Percentiles rank a stretch among this genome's conserved stretches.
These are phyloP conservation scores for Arbutus unedo DNA, from an alignment of 148 eudicot species.

Conservation along the genomic window DNA sequence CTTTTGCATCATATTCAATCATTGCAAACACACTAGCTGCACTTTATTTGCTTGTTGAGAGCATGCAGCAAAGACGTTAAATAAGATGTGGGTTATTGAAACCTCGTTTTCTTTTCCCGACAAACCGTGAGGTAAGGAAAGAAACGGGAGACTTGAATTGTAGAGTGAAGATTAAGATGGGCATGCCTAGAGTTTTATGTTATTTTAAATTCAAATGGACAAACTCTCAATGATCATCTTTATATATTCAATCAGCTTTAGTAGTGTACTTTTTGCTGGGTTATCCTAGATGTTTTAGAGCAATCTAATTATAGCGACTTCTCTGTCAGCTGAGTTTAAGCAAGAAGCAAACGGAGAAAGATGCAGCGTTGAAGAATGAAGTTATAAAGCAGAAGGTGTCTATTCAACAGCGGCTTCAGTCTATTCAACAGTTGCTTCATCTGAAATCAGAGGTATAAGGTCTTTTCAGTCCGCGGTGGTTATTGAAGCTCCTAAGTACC, in stretches of 20 bases:
- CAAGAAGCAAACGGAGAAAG: conserved; percentile 57
- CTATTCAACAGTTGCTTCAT: conserved; percentile 47
- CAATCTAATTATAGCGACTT: conserved; percentile 8
- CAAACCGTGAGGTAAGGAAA: too few relatives aligned
- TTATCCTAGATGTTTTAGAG: neutral
- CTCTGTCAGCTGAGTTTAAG: conserved; percentile 43
- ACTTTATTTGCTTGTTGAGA: neutral
- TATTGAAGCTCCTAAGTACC: neutral
- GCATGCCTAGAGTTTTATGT: neutral
- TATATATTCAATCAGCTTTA: neutral
- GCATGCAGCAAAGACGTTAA: neutral
- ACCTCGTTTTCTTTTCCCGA: neutral
- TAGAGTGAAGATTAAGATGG: neutral
- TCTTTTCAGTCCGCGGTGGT: neutral
- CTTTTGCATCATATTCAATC: neutral
- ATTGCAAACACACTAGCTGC: neutral
- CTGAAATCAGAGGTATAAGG: conserved; percentile 49
- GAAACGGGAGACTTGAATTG: neutral
- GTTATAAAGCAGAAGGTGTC: conserved; percentile 48
- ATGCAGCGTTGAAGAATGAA: conserved; percentile 46
- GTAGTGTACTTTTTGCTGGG: too few relatives aligned
- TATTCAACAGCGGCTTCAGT: conserved; percentile 4
- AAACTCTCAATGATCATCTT: neutral
- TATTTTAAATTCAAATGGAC: neutral
- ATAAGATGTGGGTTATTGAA: neutral